These are phyloP conservation scores for Hypoxylon lenormandii DNA, from an alignment of 495 filamentous ascomycete species.

Conservation along the genomic window DNA sequence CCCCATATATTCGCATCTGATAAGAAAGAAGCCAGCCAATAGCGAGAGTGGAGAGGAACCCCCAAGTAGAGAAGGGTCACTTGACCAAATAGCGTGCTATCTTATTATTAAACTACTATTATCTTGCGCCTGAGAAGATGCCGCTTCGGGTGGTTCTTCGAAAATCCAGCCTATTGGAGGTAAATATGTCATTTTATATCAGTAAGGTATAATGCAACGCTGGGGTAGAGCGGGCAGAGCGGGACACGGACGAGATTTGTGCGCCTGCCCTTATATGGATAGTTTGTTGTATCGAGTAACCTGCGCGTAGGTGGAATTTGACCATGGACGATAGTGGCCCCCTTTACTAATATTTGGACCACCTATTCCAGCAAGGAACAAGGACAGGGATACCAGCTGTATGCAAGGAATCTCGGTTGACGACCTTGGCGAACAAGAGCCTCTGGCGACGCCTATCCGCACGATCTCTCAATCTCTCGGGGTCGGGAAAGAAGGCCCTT, in stretches of 20 bases:
- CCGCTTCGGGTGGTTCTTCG: neutral
- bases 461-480: conserved; percentile 21
- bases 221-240: conserved; percentile 1
- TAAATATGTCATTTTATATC: conserved; percentile 22
- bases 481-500: conserved; percentile 20
- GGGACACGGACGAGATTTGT: neutral
- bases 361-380: conserved; percentile 30
- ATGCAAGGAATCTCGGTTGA: conserved; percentile 48
- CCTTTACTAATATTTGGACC: conserved; percentile 26
- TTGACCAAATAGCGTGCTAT: conserved; percentile 8
- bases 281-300: conserved; percentile 15
- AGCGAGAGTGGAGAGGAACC: conserved; percentile 1
- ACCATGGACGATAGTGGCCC: conserved; percentile 7
- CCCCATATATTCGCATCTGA: conserved; percentile 27
- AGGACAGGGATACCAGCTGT: conserved; percentile 40
- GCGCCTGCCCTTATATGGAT: neutral
- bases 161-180: conserved; percentile 11
- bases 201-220: conserved; percentile 25
- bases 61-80: neutral
- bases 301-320: conserved; percentile 10
- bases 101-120: neutral
- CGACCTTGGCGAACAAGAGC: conserved; percentile 47
- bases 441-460: conserved; percentile 39
- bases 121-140: neutral
- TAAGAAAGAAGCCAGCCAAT: conserved; percentile 22